Evolutionary conservation across 345 rosid genomes (phyloP).

Genomic region (Aegle marmelos): DNA sequence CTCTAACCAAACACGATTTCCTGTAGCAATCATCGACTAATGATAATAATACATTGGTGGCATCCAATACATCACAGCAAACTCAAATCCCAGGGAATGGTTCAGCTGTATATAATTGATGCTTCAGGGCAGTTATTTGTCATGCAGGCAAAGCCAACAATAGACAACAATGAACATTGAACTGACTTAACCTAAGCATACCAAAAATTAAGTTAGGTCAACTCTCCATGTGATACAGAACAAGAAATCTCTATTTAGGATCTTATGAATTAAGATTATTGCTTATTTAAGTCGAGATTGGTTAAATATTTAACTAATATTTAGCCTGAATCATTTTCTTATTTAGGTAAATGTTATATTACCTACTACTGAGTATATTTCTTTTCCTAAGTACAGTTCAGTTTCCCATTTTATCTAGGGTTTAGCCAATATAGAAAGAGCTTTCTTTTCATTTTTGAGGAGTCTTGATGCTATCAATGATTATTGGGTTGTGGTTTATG

Average conservation of each 20-base stretch:
- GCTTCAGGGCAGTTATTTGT: background rate
- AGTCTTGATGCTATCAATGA: background rate
- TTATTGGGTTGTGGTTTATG: background rate
- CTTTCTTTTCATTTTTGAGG: background rate
- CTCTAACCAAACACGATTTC: background rate
- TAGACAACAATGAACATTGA: background rate
- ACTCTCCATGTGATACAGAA: background rate
- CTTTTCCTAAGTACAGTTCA: background rate
- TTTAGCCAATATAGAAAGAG: background rate
- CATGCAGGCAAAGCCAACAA: background rate
- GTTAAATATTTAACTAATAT: too few species aligned
- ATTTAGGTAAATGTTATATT: background rate
- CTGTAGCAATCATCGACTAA: background rate
- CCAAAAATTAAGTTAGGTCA: background rate
- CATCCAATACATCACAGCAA: constrained; percentile 11
- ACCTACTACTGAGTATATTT: background rate
- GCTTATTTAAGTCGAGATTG: background rate
- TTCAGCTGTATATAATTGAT: background rate
- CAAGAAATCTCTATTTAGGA: background rate
- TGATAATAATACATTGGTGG: background rate
- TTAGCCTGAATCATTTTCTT: background rate
- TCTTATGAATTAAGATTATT: background rate
- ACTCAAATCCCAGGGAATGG: background rate
- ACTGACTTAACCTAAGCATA: background rate
- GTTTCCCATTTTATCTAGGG: background rate